Conservation (phyloP, 345 rosid genomes). For the Lepidium africanum region DNA sequence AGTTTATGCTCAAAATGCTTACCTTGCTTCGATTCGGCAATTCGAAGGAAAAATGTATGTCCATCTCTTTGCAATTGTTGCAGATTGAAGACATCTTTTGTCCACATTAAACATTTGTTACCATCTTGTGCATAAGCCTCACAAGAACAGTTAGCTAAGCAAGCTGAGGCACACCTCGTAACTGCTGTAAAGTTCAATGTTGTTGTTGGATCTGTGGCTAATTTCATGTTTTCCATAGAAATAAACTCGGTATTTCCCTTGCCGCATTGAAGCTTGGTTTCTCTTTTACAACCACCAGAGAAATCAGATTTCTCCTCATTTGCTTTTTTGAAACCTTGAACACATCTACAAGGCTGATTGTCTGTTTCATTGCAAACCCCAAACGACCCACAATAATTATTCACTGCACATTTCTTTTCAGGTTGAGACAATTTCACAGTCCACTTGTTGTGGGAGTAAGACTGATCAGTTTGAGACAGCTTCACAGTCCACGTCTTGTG, state of each 20-base stretch:
- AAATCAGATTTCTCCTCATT: not conserved
- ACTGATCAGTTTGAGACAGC: conserved; percentile 16
- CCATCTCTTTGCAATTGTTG: not conserved
- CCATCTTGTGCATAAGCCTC: not conserved
- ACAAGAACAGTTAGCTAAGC: not conserved
- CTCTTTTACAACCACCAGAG: not conserved
- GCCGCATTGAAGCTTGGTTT: not conserved
- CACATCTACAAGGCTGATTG: not conserved
- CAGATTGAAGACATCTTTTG: not conserved
- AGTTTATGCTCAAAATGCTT: not conserved
- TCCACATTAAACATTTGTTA: not conserved
- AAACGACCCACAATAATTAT: not conserved
- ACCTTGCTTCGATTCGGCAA: not conserved
- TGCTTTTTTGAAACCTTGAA: not conserved
- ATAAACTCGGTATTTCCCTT: not conserved
- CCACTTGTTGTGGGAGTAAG: no score
- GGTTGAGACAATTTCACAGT: no score
- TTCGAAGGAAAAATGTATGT: not conserved
- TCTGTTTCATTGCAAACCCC: not conserved
- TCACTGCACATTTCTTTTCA: not conserved
- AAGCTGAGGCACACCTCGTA: not conserved
- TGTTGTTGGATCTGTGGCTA: not conserved
- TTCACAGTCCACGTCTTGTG: no score
- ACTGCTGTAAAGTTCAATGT: not conserved
- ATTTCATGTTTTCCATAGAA: not conserved